Evolutionary conservation across 352 stramenopile genomes (phyloP).

Genomic region (Globisporangium paddicum): DNA sequence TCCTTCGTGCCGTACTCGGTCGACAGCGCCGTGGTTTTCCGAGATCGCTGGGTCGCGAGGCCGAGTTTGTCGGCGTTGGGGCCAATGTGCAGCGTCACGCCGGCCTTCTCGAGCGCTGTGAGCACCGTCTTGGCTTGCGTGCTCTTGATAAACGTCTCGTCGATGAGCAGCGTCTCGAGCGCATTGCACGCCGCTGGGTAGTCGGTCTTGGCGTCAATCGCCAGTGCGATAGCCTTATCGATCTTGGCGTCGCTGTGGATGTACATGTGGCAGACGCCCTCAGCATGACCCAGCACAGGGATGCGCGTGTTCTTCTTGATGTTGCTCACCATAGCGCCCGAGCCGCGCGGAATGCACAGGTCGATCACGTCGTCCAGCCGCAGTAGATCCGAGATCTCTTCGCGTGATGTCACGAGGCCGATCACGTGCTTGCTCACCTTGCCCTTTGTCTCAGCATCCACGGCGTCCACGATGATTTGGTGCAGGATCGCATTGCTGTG

Average conservation of each 20-base stretch:
- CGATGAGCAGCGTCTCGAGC: slow-evolving; percentile 95
- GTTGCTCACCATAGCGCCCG: slow-evolving; percentile 92
- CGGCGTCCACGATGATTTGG: slow-evolving; percentile 91
- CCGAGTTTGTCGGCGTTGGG: slow-evolving; percentile 78
- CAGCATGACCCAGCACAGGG: slow-evolving; percentile 96
- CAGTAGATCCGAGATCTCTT: slow-evolving; percentile 93
- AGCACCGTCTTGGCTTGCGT: slow-evolving; percentile 77
- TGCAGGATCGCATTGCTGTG: slow-evolving; percentile 91
- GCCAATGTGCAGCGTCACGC: slow-evolving; percentile 93
- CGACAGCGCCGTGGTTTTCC: slow-evolving; percentile 73
- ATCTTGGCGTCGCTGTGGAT: slow-evolving; percentile 90
- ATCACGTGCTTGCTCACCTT: slow-evolving; percentile 93
- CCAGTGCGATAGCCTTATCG: slow-evolving; percentile 83
- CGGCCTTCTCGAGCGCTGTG: slow-evolving; percentile 76
- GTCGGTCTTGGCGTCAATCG: slow-evolving; percentile 98
- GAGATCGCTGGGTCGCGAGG: slow-evolving; percentile 64
- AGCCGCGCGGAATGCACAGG: slow-evolving; percentile 97
- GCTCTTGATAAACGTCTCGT: slow-evolving; percentile 82
- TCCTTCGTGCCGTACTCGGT: slow-evolving; percentile 95
- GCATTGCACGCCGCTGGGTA: slow-evolving; percentile 98
- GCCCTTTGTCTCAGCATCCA: slow-evolving; percentile 85
- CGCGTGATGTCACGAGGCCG: slow-evolving; percentile 92
- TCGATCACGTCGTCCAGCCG: slow-evolving; percentile 97
- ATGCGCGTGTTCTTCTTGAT: slow-evolving; percentile 98
- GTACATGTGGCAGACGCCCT: slow-evolving; percentile 98